Conservation (phyloP, 768 basidiomycete species). For the Strobilomyces confusus region DNA sequence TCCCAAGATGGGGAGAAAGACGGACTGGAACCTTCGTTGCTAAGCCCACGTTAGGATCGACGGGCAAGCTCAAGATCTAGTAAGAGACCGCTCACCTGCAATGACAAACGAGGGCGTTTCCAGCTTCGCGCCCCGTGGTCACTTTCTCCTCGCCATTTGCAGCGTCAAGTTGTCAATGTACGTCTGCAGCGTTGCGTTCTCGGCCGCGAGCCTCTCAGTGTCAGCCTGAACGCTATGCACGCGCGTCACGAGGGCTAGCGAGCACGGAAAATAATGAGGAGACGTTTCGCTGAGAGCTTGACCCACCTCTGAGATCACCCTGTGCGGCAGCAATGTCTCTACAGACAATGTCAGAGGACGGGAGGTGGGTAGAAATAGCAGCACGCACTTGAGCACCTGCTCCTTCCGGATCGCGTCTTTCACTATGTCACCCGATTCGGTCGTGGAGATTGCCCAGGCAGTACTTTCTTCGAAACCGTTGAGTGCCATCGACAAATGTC, state of each 20-base stretch:
- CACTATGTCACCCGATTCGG: slow-evolving; percentile 57
- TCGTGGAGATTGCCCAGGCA: slow-evolving; percentile 47
- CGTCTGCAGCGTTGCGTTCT: slow-evolving; percentile 80
- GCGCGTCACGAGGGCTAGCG: slow-evolving; percentile 59
- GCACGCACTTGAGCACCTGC: slow-evolving; percentile 67
- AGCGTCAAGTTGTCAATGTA: slow-evolving; percentile 87
- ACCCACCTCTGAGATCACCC: slow-evolving; percentile 70
- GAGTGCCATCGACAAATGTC: slow-evolving; percentile 41
- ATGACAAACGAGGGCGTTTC: background rate
- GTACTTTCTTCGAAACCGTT: slow-evolving; percentile 38
- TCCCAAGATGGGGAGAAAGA: background rate
- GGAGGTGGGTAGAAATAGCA: background rate
- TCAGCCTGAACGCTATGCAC: slow-evolving; percentile 71
- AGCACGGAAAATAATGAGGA: background rate
- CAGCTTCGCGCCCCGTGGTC: slow-evolving; percentile 15
- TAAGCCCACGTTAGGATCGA: background rate
- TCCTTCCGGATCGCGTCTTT: slow-evolving; percentile 78
- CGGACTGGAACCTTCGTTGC: background rate
- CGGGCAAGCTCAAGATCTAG: background rate
- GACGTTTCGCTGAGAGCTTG: background rate
- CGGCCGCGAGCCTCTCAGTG: slow-evolving; percentile 74
- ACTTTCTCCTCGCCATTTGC: slow-evolving; percentile 80
- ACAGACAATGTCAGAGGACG: background rate
- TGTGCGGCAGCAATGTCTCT: slow-evolving; percentile 78
- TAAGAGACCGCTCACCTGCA: slow-evolving; percentile 3